Conservation (phyloP, 805 yeast genomes). For the Saturnispora gosingensis region DNA sequence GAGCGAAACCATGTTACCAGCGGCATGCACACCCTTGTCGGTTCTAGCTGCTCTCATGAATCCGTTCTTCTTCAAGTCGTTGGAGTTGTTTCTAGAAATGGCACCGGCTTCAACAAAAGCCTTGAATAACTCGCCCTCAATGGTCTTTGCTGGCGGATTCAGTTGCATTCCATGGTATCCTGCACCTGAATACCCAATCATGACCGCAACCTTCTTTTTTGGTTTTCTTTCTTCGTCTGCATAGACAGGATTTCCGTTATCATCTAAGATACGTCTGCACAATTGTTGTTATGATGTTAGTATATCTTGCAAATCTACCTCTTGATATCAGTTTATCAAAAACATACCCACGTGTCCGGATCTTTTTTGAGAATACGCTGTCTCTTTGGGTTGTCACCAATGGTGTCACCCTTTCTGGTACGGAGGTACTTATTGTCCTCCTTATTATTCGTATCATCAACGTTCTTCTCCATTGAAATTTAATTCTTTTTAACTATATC, state of each 20-base stretch:
- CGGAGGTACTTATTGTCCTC: constrained; percentile 9
- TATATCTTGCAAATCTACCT: not conserved
- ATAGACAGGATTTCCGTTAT: constrained; percentile 50
- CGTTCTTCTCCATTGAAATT: not conserved
- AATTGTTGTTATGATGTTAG: constrained; percentile 3
- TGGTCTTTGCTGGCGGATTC: constrained; percentile 81
- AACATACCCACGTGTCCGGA: constrained; percentile 53
- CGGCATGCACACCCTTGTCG: constrained; percentile 97
- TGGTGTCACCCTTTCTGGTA: constrained; percentile 21
- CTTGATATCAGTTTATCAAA: constrained; percentile 7
- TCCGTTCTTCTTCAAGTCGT: constrained; percentile 79
- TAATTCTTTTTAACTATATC: not conserved
- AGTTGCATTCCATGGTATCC: constrained; percentile 96
- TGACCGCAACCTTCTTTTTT: constrained; percentile 80
- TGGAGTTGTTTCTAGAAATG: constrained; percentile 74
- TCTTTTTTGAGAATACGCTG: constrained; percentile 22
- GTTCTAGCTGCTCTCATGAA: constrained; percentile 84
- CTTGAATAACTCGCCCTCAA: constrained; percentile 78
- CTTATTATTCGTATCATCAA: not conserved
- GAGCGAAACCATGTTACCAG: constrained; percentile 81
- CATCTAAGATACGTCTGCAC: constrained; percentile 42
- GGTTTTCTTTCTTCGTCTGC: constrained; percentile 55
- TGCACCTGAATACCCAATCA: constrained; percentile 92
- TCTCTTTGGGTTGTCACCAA: constrained; percentile 23
- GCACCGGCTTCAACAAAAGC: constrained; percentile 87